Evolutionary conservation across 2,329 filamentous ascomycete genomes (phyloP), one percentile per base, ranked within the genome.

Genomic region (Geosmithia morbida): DNA sequence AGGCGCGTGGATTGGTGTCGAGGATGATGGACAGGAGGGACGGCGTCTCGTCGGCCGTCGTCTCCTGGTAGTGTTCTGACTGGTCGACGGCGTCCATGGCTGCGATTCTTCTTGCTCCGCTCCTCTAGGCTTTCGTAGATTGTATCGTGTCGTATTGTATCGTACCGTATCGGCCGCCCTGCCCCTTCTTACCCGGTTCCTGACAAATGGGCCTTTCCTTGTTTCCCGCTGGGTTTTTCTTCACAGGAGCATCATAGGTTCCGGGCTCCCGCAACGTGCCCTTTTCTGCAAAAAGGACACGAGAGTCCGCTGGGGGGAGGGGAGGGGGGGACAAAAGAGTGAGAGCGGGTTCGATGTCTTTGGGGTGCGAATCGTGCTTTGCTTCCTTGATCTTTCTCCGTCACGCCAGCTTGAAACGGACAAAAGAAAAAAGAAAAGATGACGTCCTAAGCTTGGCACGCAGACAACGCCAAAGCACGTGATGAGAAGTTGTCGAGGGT

Each of bases 1-100:
- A 95, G 56, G 92, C 89, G 56, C 89, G 85, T 2, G 92, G 92
- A 62, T 98, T 98, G 22, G 90, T 96, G 69, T 98, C 92, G 68
- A 98, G 77, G 58, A 98, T 75, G 57, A 98, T 82, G 55, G 87
- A 84, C 46, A 96, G 79, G 37, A 98, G 81, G 14, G 90, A 94
- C 1, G 92, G 87, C 5, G 75, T 68, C 52, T 78, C 75, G 48
- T 71, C 74, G 46, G 66, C 70, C 43, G 68, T 66, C 52, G 67
- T 67, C 56, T 71, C 67, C 62, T 77, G 72, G 62, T 79, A 79
- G 64, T 79, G 76, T 49, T 75, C 72, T 47, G 76, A 79, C 55
- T 71, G 72, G 61, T 80, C 76, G 62, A 68, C 66, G 55, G 63
- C 64, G 56, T 68, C 65, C 75, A 79, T 79, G 48, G 53, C 66